Base-by-base conservation (phyloP, 1,284 basidiomycete species). In the Neonothopanus nambi region DNA sequence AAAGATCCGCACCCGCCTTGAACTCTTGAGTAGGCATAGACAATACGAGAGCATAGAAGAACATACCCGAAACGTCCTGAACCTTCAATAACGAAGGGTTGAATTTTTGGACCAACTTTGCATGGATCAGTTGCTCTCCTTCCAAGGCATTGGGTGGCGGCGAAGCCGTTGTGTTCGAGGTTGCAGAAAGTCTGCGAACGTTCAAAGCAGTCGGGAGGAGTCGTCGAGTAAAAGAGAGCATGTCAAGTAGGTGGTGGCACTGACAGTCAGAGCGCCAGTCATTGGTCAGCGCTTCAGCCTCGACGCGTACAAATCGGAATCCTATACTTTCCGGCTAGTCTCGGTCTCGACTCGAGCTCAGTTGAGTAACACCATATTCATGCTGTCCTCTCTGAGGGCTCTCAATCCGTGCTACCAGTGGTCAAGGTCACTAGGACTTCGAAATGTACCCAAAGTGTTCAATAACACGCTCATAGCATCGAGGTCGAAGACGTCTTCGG, bases 1-100 rank as follows among this genome's bases (percentile, higher is more conserved):
- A 99, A 99, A 2, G 89, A 83, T 11, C 96, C 97, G 67, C 96
- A 99, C 26, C 96, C 96, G 52, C 95, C 95, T n/a, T 96, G 60
- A 2, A 48, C 21, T 2, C 18, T 51, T 46, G 15, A 43, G 41
- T 15, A 42, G 18, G 9, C n/a, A 43, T 26, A 6, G 9, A 54
- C n/a, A 39, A 50, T 15, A 40, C 36, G 5, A 23, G 37, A n/a
- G 54, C 17, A 54, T 15, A 48, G 7, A 13, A 13, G 17, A 20
- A 59, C 82, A 57, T 35, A 93, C 94, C 93, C 42, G 94, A 96
- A 9, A 95, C 83, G 68, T 97, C 94, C 71, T 93, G 85, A 2
- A 97, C 93, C 58, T 85, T 79, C 21, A 96, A 72, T 57, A 84
- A 79, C 21, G 86, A 81, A 13, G 94, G 92, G 9, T 79, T 70